Evolutionary conservation across 257 asterid species (phyloP), one percentile per base, ranked within the genome.

Genomic region (Rhazya stricta): DNA sequence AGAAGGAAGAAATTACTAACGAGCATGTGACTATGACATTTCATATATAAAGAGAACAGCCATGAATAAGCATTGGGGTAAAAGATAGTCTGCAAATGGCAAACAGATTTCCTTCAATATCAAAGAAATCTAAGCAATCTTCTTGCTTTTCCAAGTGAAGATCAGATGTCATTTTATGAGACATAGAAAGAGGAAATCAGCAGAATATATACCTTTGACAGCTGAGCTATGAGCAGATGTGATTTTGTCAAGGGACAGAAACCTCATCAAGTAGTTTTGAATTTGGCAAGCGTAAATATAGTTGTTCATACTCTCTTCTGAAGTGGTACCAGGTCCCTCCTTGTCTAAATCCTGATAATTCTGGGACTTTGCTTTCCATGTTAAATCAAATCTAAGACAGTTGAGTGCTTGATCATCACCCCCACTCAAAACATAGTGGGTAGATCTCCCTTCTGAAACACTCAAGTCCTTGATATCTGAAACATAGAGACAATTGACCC

Each of bases 321-420:
- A 39, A 74, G 73, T 21, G 63, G 74, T 71, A 72, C 75, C 69
- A 68, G 72, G 68, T 48, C 27, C 70, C 69, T 80, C 78, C 48
- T 50, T 79, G 48, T 39, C 61, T 41, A 23, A 71, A 76, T 60
- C 73, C 67, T 77, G 82, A 68, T 69, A 74, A 69, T 73, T 76
- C 81, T 85, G 79, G 48, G 76, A 46, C 56, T 34, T 62, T n/a
- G 79, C 81, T 74, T 80, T 74, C 56, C 77, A 19, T 67, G 85
- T 79, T 81, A 92, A 66, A 83, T 84, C 88, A 75, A 88, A 85
- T 85, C 86, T 81, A 76, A 90, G 79, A 82, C 89, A 88, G 79
- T 76, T 88, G 76, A 95, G 86, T 25, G 96, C 89, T 86, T 92
- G 99, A 88, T 94, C 99, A 77, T 94, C 99, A 19, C 99, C 99